Conservation (phyloP, 169 alveolate species). For the Cyclospora cayetanensis region DNA sequence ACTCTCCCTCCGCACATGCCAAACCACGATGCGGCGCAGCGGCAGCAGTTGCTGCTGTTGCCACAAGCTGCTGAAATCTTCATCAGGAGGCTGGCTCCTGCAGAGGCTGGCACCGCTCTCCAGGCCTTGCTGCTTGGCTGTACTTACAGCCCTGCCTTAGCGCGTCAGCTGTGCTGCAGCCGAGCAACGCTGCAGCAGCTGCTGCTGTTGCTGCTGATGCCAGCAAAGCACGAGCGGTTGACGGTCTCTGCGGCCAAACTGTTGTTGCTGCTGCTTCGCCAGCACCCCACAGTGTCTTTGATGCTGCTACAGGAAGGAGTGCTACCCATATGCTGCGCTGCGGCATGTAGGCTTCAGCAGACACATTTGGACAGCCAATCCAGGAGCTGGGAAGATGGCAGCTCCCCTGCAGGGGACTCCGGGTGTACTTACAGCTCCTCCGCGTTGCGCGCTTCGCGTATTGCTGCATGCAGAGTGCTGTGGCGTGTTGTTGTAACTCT, state of each 20-base stretch:
- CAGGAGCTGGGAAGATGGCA: neutral
- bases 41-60: slow-evolving; percentile 44
- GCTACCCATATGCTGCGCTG: slow-evolving; percentile 55
- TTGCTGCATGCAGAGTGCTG: slow-evolving; percentile 41
- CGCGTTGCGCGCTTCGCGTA: neutral
- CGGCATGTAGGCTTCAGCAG: slow-evolving; percentile 38
- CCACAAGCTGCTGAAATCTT: neutral
- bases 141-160: slow-evolving; percentile 35
- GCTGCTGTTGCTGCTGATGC: slow-evolving; percentile 43
- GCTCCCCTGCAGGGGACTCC: neutral
- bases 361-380: too few species aligned
- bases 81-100: neutral
- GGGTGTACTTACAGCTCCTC: neutral
- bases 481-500: neutral
- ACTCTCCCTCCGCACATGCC: too few species aligned
- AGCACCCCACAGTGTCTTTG: slow-evolving; percentile 4
- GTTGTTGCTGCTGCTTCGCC: slow-evolving; percentile 51
- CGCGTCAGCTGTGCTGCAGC: slow-evolving; percentile 50
- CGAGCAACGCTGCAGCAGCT: slow-evolving; percentile 36
- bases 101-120: neutral
- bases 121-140: slow-evolving; percentile 7
- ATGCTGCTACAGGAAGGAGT: slow-evolving; percentile 41
- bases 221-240: slow-evolving; percentile 10
- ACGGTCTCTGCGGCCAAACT: slow-evolving; percentile 24
- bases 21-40: too few species aligned